A percentile compares a stretch with the other conserved stretches of the same genome.
Evolutionary conservation across 192 early-diverging fungal genomes (phyloP).

Genomic region (Mortierella hygrophila): DNA sequence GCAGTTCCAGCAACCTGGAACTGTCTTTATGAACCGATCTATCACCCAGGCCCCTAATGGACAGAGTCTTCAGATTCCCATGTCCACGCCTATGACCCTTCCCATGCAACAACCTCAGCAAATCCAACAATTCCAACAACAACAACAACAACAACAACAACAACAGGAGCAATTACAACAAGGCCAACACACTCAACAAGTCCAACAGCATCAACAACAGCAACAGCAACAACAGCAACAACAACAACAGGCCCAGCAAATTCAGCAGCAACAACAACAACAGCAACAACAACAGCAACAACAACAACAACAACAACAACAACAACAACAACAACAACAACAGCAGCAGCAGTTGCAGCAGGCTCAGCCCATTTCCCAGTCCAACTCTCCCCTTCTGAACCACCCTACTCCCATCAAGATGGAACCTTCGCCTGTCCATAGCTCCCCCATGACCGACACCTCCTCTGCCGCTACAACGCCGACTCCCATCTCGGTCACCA

Average conservation of each 20-base stretch:
- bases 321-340: slow-evolving; percentile 23
- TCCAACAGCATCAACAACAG: slow-evolving; percentile 15
- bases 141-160: slow-evolving; percentile 15
- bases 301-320: slow-evolving; percentile 21
- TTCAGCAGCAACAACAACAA: slow-evolving; percentile 10
- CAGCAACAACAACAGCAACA: slow-evolving; percentile 16
- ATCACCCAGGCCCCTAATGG: slow-evolving; percentile 17
- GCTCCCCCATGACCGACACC: slow-evolving; percentile 31
- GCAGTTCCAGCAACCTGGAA: slow-evolving; percentile 27
- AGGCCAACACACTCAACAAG: too few relatives aligned
- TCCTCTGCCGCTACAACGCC: slow-evolving; percentile 13
- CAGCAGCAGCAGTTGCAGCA: slow-evolving; percentile 34
- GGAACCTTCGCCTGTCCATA: slow-evolving; percentile 23
- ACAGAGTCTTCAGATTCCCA: slow-evolving; percentile 35
- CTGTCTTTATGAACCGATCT: slow-evolving; percentile 30
- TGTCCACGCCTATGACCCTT: slow-evolving; percentile 34
- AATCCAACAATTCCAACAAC: background rate
- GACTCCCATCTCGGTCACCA: slow-evolving; percentile 8
- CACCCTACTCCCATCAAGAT: slow-evolving; percentile 24
- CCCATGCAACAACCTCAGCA: slow-evolving; percentile 28
- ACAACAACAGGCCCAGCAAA: slow-evolving; percentile 15
- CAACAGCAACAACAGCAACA: slow-evolving; percentile 8
- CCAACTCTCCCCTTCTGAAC: slow-evolving; percentile 32
- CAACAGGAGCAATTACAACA: background rate
- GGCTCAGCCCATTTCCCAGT: slow-evolving; percentile 25